Conservation (phyloP, 2,329 filamentous ascomycete species). For the Zopfia rhizophila region DNA sequence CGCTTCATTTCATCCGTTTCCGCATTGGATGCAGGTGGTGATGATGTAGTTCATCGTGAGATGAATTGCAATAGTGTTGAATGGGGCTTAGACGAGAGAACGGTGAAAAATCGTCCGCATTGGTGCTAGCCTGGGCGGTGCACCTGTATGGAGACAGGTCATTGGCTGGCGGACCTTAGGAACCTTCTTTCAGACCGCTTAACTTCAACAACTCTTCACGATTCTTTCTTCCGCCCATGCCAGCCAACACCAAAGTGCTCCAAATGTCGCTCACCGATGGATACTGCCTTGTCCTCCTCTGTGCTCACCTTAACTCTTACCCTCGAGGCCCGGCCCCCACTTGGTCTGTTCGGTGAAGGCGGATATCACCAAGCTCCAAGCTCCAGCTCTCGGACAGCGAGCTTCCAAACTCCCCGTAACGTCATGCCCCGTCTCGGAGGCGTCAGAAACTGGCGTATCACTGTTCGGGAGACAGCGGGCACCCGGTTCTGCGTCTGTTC, state of each 20-base stretch:
- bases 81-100: conserved; percentile 6
- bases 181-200: conserved; percentile 12
- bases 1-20: conserved; percentile 16
- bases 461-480: conserved; percentile 20
- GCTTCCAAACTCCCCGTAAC: conserved; percentile 9
- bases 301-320: conserved; percentile 4
- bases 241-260: conserved; percentile 9
- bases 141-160: neutral
- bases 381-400: too few relatives aligned
- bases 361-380: conserved; percentile 16
- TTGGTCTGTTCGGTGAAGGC: conserved; percentile 22
- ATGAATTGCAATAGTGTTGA: conserved; percentile 3
- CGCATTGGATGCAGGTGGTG: conserved; percentile 3
- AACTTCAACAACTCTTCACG: conserved; percentile 2
- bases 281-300: conserved; percentile 14
- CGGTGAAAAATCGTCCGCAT: neutral
- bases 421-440: conserved; percentile 9
- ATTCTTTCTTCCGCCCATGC: conserved; percentile 4
- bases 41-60: conserved; percentile 18
- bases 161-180: neutral
- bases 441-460: conserved; percentile 20
- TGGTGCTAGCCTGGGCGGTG: neutral
- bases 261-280: conserved; percentile 24
- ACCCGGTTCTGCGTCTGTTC: conserved; percentile 9
- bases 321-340: conserved; percentile 2